A percentile compares a stretch with the other conserved stretches of the same genome.
phyloP scores from a whole-genome alignment of 2,329 filamentous ascomycete genomes.

The Tolypocladium tundrense region DNA sequence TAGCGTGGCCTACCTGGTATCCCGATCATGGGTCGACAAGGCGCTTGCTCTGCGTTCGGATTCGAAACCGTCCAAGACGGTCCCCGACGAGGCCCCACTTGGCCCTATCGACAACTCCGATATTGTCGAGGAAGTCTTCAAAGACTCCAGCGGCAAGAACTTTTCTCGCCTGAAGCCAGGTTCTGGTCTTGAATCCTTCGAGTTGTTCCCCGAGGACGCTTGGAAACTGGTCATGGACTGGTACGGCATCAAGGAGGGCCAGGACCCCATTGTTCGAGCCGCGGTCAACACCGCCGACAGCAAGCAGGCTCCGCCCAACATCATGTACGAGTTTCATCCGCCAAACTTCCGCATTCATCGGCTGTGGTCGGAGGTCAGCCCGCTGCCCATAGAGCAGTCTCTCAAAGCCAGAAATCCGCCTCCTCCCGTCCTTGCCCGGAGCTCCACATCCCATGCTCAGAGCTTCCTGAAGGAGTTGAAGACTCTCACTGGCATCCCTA shows the following conservation, averaged over 20 bases:
- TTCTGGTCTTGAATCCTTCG: conserved; percentile 59
- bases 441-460: conserved; percentile 58
- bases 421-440: conserved; percentile 59
- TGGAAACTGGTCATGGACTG: conserved; percentile 74
- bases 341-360: conserved; percentile 79
- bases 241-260: conserved; percentile 66
- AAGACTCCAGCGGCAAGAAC: conserved; percentile 35
- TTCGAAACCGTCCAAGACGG: conserved; percentile 45
- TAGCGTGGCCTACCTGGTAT: conserved; percentile 69
- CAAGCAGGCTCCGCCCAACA: conserved; percentile 37
- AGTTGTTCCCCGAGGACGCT: conserved; percentile 66
- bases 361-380: conserved; percentile 52
- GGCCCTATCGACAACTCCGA: conserved; percentile 83
- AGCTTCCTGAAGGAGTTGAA: conserved; percentile 72
- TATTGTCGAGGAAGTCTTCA: conserved; percentile 55
- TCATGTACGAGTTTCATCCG: conserved; percentile 76
- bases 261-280: conserved; percentile 61
- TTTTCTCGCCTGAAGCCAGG: conserved; percentile 69
- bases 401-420: conserved; percentile 50
- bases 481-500: conserved; percentile 52
- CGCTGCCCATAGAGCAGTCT: conserved; percentile 44
- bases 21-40: conserved; percentile 65
- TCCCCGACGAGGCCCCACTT: conserved; percentile 49
- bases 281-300: conserved; percentile 62
- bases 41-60: conserved; percentile 57